phyloP scores from a whole-genome alignment of 371 early-diverging fungal genomes.

The Fennellomyces sp. region DNA sequence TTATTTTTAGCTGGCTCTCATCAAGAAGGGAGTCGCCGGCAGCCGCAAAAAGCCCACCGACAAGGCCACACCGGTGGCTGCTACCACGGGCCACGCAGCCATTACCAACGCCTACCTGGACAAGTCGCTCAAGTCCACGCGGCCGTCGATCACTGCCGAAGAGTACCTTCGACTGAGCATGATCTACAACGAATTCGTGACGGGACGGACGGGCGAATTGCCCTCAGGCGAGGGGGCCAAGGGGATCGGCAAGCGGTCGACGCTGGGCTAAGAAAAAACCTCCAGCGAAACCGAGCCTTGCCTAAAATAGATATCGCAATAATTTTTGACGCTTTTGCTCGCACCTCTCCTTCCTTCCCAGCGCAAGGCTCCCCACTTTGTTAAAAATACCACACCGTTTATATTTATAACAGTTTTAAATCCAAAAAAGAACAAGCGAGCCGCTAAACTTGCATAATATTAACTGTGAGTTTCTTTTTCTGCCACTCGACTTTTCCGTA shows the following conservation, averaged over 20 bases:
- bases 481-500: background rate
- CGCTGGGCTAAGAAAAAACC: conserved; percentile 47
- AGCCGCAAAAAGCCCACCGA: background rate
- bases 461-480: conserved; percentile 10
- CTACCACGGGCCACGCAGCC: conserved; percentile 30
- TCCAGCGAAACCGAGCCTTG: background rate
- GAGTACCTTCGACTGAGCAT: conserved; percentile 57
- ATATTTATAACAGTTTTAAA: conserved; percentile 10
- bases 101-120: conserved; percentile 61
- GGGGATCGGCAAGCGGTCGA: conserved; percentile 68
- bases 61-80: conserved; percentile 7
- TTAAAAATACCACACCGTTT: conserved; percentile 11
- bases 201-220: conserved; percentile 70
- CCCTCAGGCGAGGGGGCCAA: conserved; percentile 69
- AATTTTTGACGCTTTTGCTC: conserved; percentile 1
- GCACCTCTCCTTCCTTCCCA: background rate
- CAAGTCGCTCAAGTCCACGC: conserved; percentile 58
- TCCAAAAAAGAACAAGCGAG: conserved; percentile 20
- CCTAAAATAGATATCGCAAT: background rate
- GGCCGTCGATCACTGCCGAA: conserved; percentile 69
- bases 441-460: conserved; percentile 15
- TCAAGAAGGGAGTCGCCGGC: conserved; percentile 47
- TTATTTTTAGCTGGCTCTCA: conserved; percentile 48
- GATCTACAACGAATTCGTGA: conserved; percentile 72
- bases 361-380: background rate